Conservation (phyloP, 192 early-diverging fungal species). For the Coemansia sp. region DNA sequence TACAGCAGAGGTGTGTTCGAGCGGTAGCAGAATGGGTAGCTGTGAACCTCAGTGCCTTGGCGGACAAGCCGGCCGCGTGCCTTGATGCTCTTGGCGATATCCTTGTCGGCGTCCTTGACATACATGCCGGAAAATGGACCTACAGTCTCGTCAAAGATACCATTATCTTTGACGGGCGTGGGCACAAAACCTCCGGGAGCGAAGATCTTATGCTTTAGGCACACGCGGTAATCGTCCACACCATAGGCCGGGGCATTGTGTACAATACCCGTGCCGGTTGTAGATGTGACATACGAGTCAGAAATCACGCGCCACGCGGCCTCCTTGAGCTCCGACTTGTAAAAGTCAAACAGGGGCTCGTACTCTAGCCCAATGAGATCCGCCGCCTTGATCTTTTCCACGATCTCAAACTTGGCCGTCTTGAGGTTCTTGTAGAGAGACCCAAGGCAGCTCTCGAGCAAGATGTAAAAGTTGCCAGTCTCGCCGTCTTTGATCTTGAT, state of each 20-base stretch:
- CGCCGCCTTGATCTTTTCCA: slow-evolving; percentile 75
- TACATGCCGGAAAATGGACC: slow-evolving; percentile 80
- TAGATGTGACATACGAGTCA: slow-evolving; percentile 92
- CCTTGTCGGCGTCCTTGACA: slow-evolving; percentile 98
- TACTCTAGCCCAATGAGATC: slow-evolving; percentile 88
- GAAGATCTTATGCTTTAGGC: slow-evolving; percentile 78
- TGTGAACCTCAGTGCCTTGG: slow-evolving; percentile 89
- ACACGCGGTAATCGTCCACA: slow-evolving; percentile 99
- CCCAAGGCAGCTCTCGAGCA: slow-evolving; percentile 83
- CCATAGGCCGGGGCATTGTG: slow-evolving; percentile 98
- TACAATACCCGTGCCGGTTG: slow-evolving; percentile 96
- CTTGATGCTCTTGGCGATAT: slow-evolving; percentile 92
- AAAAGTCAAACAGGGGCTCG: slow-evolving; percentile 91
- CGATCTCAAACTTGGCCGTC: slow-evolving; percentile 90
- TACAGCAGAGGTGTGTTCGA: slow-evolving; percentile 98
- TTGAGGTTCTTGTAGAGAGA: slow-evolving; percentile 93
- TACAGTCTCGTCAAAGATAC: slow-evolving; percentile 77
- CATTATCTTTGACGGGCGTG: slow-evolving; percentile 88
- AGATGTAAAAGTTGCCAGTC: slow-evolving; percentile 82
- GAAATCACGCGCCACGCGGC: slow-evolving; percentile 83
- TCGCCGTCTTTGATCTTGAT: slow-evolving; percentile 91
- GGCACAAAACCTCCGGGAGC: slow-evolving; percentile 82
- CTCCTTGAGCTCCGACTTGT: slow-evolving; percentile 67
- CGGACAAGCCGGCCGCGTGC: slow-evolving; percentile 78
- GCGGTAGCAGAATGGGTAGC: slow-evolving; percentile 98